Conservation (phyloP, 805 yeast species). For the Candida germanica region DNA sequence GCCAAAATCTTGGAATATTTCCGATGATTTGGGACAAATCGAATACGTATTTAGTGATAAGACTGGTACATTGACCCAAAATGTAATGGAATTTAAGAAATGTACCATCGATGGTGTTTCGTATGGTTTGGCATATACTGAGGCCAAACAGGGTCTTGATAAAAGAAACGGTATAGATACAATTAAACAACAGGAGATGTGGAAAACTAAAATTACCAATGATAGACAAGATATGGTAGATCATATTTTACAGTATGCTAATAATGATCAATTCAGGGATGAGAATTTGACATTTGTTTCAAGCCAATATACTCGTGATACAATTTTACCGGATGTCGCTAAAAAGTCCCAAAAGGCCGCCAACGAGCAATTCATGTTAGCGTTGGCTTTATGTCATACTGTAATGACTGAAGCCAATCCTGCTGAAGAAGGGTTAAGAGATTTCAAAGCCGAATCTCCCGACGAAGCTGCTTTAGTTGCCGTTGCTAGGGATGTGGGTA, state of each 20-base stretch:
- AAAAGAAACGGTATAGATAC: constrained; percentile 66
- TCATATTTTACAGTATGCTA: constrained; percentile 34
- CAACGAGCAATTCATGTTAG: constrained; percentile 58
- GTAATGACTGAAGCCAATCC: constrained; percentile 58
- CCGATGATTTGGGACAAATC: constrained; percentile 82
- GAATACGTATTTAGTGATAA: constrained; percentile 81
- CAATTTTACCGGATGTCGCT: constrained; percentile 31
- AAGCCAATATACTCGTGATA: constrained; percentile 53
- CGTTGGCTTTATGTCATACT: constrained; percentile 71
- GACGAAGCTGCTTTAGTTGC: constrained; percentile 82
- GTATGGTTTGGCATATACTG: constrained; percentile 76
- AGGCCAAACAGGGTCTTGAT: constrained; percentile 69
- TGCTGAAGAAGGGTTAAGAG: constrained; percentile 38
- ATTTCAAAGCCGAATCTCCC: constrained; percentile 77
- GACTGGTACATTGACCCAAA: constrained; percentile 82
- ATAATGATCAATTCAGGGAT: constrained; percentile 49
- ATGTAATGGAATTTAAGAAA: constrained; percentile 78
- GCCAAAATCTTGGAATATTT: constrained; percentile 80
- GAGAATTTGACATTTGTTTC: constrained; percentile 61
- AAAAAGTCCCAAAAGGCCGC: constrained; percentile 39
- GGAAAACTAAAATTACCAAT: constrained; percentile 50
- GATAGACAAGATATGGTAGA: constrained; percentile 61
- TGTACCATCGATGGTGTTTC: constrained; percentile 65
- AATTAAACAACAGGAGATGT: constrained; percentile 53
- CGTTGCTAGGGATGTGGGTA: constrained; percentile 71